Evolutionary conservation across 2,329 filamentous ascomycete species (phyloP), one percentile per base, ranked within the genome.

Genomic region (Aspergillus latus): DNA sequence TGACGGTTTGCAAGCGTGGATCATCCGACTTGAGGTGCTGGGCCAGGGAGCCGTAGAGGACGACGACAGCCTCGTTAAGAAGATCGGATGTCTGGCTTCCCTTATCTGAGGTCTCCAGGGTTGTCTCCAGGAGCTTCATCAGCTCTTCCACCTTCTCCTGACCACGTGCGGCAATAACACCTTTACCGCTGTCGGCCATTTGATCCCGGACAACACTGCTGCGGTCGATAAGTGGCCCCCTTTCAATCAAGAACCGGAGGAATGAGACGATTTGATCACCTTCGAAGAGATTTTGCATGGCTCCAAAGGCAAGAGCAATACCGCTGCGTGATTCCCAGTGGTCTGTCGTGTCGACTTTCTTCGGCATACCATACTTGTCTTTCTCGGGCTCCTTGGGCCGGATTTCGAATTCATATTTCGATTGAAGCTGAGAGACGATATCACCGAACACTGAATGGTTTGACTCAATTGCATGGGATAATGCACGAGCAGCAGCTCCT

Each of bases 21-120:
- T 99, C 94, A n/a, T 92, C 91, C 6, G 86, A 76, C 63, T 89
- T 85, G 57, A 99, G 78, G 78, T 99, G 94, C 50, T 90, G 86
- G 43, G 92, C 94, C 37, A 99, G 78, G 50, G 95, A 93, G 70
- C 94, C 94, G 66, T 99, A 99, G 72, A 99, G 88, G 65, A 99
- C 94, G 64, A 99, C 92, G 51, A 99, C 92, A 15, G 95, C 94
- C 75, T 99, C 94, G 65, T 97, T 97, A 61, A 97, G 89, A 58
- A 91, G 85, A 73, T 99, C 95, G 15, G 90, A 87, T 52, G 88
- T 85, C 63, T 92, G 86, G 0, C 88, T 92, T 56, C 86, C 88
- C 69, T 88, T 90, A 71, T 94, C 90, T 2, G 92, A 89, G 2
- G 86, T 87, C 68, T 93, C 92, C n/a, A 99, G 80, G 0, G 90